Evolutionary conservation across 805 yeast species (phyloP), one percentile per base, ranked within the genome.

Genomic region (Ogataea paradorogensis): DNA sequence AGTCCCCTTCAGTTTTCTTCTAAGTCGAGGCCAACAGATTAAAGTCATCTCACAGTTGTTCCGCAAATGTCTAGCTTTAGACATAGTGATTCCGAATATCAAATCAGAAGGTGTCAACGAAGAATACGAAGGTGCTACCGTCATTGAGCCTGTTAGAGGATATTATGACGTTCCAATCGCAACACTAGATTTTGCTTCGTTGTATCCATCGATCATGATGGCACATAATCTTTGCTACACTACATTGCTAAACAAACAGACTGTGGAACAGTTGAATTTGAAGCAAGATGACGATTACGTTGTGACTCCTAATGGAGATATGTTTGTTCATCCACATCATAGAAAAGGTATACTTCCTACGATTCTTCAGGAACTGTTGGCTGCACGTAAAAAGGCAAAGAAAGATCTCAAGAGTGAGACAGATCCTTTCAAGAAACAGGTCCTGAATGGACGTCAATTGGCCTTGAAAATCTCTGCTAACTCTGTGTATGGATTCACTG

Each of bases 121-220:
- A 59, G 98, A 89, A 58, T 93, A 93, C 59, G 99, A 93, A 63
- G 99, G 99, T 69, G 99, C 99, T 5, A 93, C 99, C 0, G 99
- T 93, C 51, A 93, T 93, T 63, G 99, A 95, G 59, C 99, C 99
- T 1, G 71, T 72, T 5, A 78, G 97, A 61, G 99, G 99, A 1
- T 95, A 89, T 62, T 95, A 93, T 56, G 95, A 88, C 63, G 90
- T 85, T 11, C 99, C 99, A 1, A 91, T 93, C 58, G 96, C 99
- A 2, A 93, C 99, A 0, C 73, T 93, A 48, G 99, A 93, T 80
- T 93, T 93, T 78, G 89, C 95, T 51, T 88, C 96, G 40, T 73
- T 93, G 73, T 93, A 93, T 64, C 99, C 99, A 5, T 87, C 96
- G 43, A 93, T 93, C 55, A 90, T 93, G 95, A 93, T 95, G 95